phyloP scores from a whole-genome alignment of 164 flowering plant species.

The Magnolia kwangsiensis region DNA sequence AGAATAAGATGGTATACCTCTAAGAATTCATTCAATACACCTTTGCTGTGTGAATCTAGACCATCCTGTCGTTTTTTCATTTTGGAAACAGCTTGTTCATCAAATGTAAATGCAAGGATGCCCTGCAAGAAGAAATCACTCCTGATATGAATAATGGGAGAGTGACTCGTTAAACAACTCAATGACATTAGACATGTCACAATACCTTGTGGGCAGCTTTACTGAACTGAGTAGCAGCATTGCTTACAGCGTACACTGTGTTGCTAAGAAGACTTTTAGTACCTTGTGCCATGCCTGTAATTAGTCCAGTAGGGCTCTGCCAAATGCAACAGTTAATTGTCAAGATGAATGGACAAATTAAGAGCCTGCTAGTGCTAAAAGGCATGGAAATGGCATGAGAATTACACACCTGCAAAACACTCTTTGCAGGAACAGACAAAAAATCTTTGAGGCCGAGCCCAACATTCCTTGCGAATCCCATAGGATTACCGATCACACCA shows the following conservation, averaged over 20 bases:
- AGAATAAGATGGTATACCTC: conserved; percentile 50
- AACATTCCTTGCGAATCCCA: conserved; percentile 88
- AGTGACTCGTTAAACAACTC: neutral
- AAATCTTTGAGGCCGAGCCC: conserved; percentile 91
- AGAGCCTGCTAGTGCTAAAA: neutral
- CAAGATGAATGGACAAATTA: neutral
- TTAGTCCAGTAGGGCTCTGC: conserved; percentile 81
- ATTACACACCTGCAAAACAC: conserved; percentile 53
- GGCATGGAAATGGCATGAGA: neutral
- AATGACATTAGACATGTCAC: neutral
- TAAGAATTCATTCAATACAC: conserved; percentile 80
- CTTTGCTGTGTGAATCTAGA: conserved; percentile 61
- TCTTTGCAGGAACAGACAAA: conserved; percentile 74
- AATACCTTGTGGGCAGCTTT: conserved; percentile 93
- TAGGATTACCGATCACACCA: conserved; percentile 95
- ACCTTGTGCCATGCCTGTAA: conserved; percentile 85
- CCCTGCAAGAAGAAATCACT: conserved; percentile 47
- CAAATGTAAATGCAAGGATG: conserved; percentile 86
- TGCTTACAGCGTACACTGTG: conserved; percentile 90
- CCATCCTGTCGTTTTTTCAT: conserved; percentile 66
- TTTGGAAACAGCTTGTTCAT: conserved; percentile 56
- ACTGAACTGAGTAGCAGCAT: conserved; percentile 94
- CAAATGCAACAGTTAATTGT: conserved; percentile 13
- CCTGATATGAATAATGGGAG: neutral
- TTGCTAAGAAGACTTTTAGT: conserved; percentile 83